phyloP scores from a whole-genome alignment of 1,284 basidiomycete genomes.

The Apiotrichum gracile region DNA sequence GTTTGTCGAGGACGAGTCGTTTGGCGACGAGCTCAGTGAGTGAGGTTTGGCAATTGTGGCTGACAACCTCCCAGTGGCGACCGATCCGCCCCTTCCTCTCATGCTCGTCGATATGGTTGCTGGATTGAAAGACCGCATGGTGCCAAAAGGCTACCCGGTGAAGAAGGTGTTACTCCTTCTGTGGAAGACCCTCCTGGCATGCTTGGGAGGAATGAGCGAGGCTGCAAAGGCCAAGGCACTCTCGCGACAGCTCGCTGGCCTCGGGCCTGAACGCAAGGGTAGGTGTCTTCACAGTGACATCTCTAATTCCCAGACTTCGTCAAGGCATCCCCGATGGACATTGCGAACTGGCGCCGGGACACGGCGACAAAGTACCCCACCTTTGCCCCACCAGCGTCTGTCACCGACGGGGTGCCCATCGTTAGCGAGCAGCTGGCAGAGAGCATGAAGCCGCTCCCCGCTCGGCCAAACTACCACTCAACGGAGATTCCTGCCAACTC shows the following conservation, averaged over 20 bases:
- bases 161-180: conserved; percentile 79
- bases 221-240: conserved; percentile 75
- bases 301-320: conserved; percentile 51
- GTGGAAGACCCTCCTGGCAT: conserved; percentile 91
- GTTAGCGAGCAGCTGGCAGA: conserved; percentile 66
- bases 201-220: conserved; percentile 87
- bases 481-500: conserved; percentile 31
- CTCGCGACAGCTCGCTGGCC: conserved; percentile 71
- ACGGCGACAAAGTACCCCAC: conserved; percentile 91
- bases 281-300: conserved; percentile 7
- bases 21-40: conserved; percentile 91
- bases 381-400: conserved; percentile 59
- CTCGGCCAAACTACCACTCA: conserved; percentile 81
- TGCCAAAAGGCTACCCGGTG: conserved; percentile 85
- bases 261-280: conserved; percentile 60
- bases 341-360: conserved; percentile 78
- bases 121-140: conserved; percentile 80
- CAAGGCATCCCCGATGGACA: conserved; percentile 82
- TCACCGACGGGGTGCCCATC: conserved; percentile 39
- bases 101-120: conserved; percentile 87
- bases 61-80: conserved; percentile 61
- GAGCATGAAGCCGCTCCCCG: conserved; percentile 82
- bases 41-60: conserved; percentile 13
- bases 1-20: conserved; percentile 83
- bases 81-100: conserved; percentile 89